Base-by-base conservation (phyloP, 805 yeast species). In the Hanseniaspora thailandica region DNA sequence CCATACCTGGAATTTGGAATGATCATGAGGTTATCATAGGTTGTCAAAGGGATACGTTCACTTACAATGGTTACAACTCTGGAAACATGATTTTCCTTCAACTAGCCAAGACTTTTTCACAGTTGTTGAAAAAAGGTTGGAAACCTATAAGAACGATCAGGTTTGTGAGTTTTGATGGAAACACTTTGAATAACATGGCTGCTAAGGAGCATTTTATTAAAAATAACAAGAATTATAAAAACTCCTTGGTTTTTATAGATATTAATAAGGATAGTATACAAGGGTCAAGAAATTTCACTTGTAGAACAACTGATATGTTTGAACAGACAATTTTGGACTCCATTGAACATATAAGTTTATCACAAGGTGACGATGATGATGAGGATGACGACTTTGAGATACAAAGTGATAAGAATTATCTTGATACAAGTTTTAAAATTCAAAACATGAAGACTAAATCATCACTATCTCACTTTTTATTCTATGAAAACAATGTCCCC, bases 131-230 rank as follows among this genome's bases (percentile, higher is more conserved):
- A 44, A 62, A 66, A 5, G 84, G 83, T 1, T 86, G 89, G 89
- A 76, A 74, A 60, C 94, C 94, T 10, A 64, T 76, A 48, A 71
- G 93, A 60, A 77, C 88, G 0, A 80, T 86, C 23, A 72, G 77
- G 52, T 70, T 86, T 45, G 82, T 82, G 0, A 79, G 85, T 28
- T 86, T 88, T 88, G 95, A 86, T 66, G 94, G 86, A 34, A 88
- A 81, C 58, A 86, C 81, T 61, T 76, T 76, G 57, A 90, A 84
- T 0, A 68, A 80, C 52, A 58, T 86, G 30, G 95, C 95, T 1
- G 79, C 88, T 0, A 48, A 31, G 35, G 81, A 93, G 0, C 93
- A 86, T 60, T 84, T 74, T 69, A 87, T 82, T 5, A 90, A 84
- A 63, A 77, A 78, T 45, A 70, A 76, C 72, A 2, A 62, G 69